These are phyloP conservation scores for Barnettozyma salicaria DNA, from an alignment of 805 yeast genomes.

Conservation along the genomic window DNA sequence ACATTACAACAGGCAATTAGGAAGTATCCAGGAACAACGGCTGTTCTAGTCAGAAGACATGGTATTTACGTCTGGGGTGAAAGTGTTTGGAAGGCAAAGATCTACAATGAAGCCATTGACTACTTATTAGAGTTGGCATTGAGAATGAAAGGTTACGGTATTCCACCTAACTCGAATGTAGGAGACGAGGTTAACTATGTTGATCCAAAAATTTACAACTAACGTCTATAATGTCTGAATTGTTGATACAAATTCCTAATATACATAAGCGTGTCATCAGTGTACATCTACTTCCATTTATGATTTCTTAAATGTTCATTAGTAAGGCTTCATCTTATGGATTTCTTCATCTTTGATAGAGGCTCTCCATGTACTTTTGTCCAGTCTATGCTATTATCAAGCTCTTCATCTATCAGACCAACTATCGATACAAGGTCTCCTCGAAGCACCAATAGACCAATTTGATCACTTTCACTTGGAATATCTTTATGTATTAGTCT, in stretches of 20 bases:
- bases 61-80: constrained; percentile 98
- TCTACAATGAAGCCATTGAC: constrained; percentile 89
- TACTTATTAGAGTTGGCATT: constrained; percentile 80
- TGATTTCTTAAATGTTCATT: background rate
- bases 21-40: constrained; percentile 73
- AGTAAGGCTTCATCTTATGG: constrained; percentile 15
- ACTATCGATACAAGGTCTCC: constrained; percentile 55
- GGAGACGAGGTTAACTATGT: constrained; percentile 30
- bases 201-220: constrained; percentile 21
- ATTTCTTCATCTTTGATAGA: constrained; percentile 21
- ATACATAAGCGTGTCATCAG: no score
- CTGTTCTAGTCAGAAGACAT: constrained; percentile 86
- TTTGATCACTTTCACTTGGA: constrained; percentile 23
- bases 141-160: constrained; percentile 68
- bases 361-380: constrained; percentile 22
- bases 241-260: no score
- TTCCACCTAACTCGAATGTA: constrained; percentile 40
- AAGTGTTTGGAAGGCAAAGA: constrained; percentile 85
- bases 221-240: constrained; percentile 1
- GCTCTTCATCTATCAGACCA: constrained; percentile 44
- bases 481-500: constrained; percentile 38
- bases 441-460: constrained; percentile 49
- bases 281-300: no score
- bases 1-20: constrained; percentile 56
- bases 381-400: constrained; percentile 35